Evolutionary conservation across 2,329 filamentous ascomycete genomes (phyloP), one percentile per base, ranked within the genome.

Genomic region (Claviceps citrina): DNA sequence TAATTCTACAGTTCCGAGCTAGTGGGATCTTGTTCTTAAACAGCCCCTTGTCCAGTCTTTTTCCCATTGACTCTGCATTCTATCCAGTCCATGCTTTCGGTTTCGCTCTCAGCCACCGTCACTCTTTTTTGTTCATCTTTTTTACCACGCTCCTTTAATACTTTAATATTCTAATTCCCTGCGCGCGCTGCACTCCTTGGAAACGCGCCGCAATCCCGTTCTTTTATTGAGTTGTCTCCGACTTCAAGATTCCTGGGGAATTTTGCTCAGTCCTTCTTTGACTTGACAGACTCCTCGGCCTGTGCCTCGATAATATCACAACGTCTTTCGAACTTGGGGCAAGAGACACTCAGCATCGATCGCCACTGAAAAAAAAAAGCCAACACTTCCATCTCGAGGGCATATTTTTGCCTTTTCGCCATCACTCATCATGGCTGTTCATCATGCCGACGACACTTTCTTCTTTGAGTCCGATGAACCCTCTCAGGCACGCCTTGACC

Each of bases 61-160:
- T 59, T 58, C 47, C 49, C 47, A 13, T 37, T 24, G 35, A 30
- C 45, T 52, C 58, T 54, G 46, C 50, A 51, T 44, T 45, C 44
- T 49, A 49, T 51, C 47, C 51, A 54, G 51, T 47, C 49, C 62
- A 64, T 65, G 61, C 60, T 61, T 56, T 58, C 59, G 61, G 62
- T 62, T 59, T 59, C 56, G 50, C 57, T 60, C 58, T 61, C 62
- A 63, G 64, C 67, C 68, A 67, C 60, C 55, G 67, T 70, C 71
- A 70, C 66, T 76, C 70, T 60, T 75, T 75, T 65, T 52, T 47
- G 49, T 57, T 59, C 54, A 51, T 58, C n/a, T 62, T 52, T 52
- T 66, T 67, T 64, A 65, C 48, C 62, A 72, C 70, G 58, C 64
- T 73, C 70, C 51, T 42, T 73, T 73, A 73, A 73, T 73, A 67